Evolutionary conservation across 1,284 basidiomycete species (phyloP), one percentile per base, ranked within the genome.

Genomic region (Xerocomus nothofagi): DNA sequence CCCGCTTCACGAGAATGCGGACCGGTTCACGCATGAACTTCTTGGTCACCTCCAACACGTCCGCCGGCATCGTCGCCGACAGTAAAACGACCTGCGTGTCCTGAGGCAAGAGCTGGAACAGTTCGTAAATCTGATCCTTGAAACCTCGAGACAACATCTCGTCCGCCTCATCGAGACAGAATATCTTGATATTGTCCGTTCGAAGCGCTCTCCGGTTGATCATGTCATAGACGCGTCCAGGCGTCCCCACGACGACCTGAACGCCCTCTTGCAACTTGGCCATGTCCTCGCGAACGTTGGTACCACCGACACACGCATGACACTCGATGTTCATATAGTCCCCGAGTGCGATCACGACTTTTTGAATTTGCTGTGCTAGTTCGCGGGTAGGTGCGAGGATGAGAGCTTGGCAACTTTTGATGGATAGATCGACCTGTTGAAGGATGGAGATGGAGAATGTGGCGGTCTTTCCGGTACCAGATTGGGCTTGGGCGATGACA

Each of bases 1-100:
- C 96, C 84, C 96, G 93, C 79, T 98, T 98, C 72, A 99, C 97
- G 56, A 99, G 87, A 65, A 99, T 98, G 48, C 95, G 89, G 62
- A 98, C 91, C 14, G 93, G 93, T 70, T 99, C 97, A 37, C 93
- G 97, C 97, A 99, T 99, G 77, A 99, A 99, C 75, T 98, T 98
- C 53, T 93, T 98, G 23, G 97, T 99, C 91, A 99, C 97, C 75
- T 99, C 96, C 63, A 99, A 75, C 10, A 99, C 96, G 67, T 99
- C 97, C 67, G 96, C 91, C 0, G 96, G 96, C 42, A 99, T 77
- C 11, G 96, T 98, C 20, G 96, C 96, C 50, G 91, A 95, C 49
- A 98, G 82, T 30, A 98, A 81, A 21, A 98, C 95, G 37, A 99
- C 96, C 72, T 99, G 96, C 1, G 96, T 99, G 18, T 93, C 93